A percentile compares a stretch with the other conserved stretches of the same genome.
Conservation (phyloP, 2,329 filamentous ascomycete genomes). For the Ophiostoma piceae region DNA sequence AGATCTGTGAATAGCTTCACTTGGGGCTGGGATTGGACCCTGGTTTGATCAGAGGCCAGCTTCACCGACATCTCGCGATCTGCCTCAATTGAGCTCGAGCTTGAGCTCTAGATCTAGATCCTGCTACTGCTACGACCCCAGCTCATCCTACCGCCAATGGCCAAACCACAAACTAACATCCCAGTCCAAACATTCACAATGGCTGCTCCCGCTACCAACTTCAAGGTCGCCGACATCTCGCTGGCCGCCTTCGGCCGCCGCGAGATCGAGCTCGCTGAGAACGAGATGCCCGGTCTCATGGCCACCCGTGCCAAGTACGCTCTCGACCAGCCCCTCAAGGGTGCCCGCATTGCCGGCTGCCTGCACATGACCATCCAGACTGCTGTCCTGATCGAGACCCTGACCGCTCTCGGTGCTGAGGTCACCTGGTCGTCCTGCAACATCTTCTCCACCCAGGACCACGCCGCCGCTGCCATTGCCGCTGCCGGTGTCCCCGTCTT, state of each 20-base stretch:
- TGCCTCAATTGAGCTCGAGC: not conserved
- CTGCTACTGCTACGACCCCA: not conserved
- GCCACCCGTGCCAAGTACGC: slow-evolving; percentile 89
- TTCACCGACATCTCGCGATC: not conserved
- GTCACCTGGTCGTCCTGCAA: slow-evolving; percentile 99
- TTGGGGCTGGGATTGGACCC: not conserved
- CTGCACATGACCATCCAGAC: slow-evolving; percentile 99
- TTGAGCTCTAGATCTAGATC: not conserved
- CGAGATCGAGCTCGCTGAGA: slow-evolving; percentile 97
- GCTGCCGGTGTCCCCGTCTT: slow-evolving; percentile 84
- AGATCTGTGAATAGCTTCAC: not conserved
- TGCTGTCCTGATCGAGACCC: slow-evolving; percentile 97
- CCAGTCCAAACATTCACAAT: slow-evolving; percentile 39
- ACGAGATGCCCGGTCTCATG: slow-evolving; percentile 98
- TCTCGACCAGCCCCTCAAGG: slow-evolving; percentile 84
- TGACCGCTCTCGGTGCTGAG: slow-evolving; percentile 90
- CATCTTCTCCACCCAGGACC: slow-evolving; percentile 99
- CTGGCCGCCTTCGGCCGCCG: slow-evolving; percentile 97
- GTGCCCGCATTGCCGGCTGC: slow-evolving; percentile 94
- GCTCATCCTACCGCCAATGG: not conserved
- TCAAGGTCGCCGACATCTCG: slow-evolving; percentile 98
- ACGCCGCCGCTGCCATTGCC: slow-evolving; percentile 95
- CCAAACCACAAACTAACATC: not conserved
- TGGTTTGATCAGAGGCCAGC: not conserved
- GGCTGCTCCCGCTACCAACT: slow-evolving; percentile 81